Conservation (phyloP, 169 alveolate species). For the Cystoisospora suis region DNA sequence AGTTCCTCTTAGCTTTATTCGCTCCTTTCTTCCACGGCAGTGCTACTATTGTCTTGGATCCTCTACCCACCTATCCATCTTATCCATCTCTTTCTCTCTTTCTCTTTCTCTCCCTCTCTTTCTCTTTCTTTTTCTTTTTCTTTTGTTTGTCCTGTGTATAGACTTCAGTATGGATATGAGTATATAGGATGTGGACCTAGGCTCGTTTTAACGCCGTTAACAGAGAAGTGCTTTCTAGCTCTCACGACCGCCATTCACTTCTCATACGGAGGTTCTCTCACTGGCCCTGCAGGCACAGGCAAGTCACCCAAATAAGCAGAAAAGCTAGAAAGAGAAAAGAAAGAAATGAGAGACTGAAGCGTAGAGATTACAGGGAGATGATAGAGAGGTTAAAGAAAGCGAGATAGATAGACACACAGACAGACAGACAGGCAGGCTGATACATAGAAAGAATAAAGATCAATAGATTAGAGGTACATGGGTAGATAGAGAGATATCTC, state of each 20-base stretch:
- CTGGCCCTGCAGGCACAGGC: conserved; percentile 93
- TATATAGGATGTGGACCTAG: conserved; percentile 92
- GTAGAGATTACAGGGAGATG: too few relatives aligned
- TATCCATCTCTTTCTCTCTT: too few relatives aligned
- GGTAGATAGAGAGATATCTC: too few relatives aligned
- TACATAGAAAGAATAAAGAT: too few relatives aligned
- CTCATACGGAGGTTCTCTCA: conserved; percentile 92
- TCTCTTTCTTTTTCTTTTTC: background rate
- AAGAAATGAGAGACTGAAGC: too few relatives aligned
- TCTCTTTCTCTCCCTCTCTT: too few relatives aligned
- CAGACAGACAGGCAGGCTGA: conserved; percentile 13
- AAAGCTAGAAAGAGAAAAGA: background rate
- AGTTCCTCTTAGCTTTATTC: too few relatives aligned
- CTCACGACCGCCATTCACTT: conserved; percentile 91
- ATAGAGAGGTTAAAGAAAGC: too few relatives aligned
- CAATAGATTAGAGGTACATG: too few relatives aligned
- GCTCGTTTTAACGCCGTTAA: conserved; percentile 93
- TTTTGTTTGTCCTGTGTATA: conserved; percentile 53
- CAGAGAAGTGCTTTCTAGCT: conserved; percentile 95
- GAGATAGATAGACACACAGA: background rate
- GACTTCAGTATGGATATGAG: conserved; percentile 88
- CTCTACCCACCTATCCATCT: too few relatives aligned
- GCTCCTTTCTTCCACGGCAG: too few relatives aligned
- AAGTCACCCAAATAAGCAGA: conserved; percentile 11
- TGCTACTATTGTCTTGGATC: too few relatives aligned